Conservation (phyloP, 768 basidiomycete genomes). For the Mycena venus region DNA sequence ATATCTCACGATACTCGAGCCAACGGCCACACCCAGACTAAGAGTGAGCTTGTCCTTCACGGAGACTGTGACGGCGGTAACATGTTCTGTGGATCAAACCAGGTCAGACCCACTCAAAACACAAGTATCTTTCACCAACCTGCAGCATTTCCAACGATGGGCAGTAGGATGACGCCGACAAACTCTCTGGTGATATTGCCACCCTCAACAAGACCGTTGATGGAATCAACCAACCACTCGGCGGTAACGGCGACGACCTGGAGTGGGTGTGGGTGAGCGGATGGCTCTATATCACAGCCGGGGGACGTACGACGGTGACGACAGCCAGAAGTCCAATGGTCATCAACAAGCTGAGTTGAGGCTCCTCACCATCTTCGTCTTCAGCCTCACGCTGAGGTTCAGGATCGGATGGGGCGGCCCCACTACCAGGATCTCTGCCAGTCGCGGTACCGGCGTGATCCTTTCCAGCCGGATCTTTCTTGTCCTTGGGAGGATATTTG, state of each 20-base stretch:
- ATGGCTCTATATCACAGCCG: constrained; percentile 18
- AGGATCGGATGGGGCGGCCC: constrained; percentile 9
- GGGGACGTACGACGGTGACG: constrained; percentile 74
- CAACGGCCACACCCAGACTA: constrained; percentile 92
- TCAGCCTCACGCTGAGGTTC: constrained; percentile 35
- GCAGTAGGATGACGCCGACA: constrained; percentile 87
- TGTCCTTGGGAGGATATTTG: constrained; percentile 48
- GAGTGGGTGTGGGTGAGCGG: constrained; percentile 43
- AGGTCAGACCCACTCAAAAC: not conserved
- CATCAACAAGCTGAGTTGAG: constrained; percentile 67
- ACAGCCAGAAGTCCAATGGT: constrained; percentile 66
- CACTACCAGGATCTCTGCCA: constrained; percentile 35
- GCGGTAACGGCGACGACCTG: constrained; percentile 75
- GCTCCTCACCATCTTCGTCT: constrained; percentile 61
- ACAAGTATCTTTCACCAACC: constrained; percentile 48
- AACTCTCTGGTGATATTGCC: constrained; percentile 82
- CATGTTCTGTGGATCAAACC: constrained; percentile 70
- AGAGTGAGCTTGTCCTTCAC: constrained; percentile 92
- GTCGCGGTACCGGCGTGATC: constrained; percentile 26
- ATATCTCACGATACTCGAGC: constrained; percentile 81
- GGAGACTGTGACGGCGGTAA: constrained; percentile 92
- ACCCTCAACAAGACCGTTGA: constrained; percentile 73
- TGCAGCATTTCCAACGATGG: constrained; percentile 93
- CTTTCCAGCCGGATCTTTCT: constrained; percentile 41
- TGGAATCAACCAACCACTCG: constrained; percentile 85